Evolutionary conservation across 2,329 filamentous ascomycete genomes (phyloP), one percentile per base, ranked within the genome.

Genomic region (Fusarium sp.): DNA sequence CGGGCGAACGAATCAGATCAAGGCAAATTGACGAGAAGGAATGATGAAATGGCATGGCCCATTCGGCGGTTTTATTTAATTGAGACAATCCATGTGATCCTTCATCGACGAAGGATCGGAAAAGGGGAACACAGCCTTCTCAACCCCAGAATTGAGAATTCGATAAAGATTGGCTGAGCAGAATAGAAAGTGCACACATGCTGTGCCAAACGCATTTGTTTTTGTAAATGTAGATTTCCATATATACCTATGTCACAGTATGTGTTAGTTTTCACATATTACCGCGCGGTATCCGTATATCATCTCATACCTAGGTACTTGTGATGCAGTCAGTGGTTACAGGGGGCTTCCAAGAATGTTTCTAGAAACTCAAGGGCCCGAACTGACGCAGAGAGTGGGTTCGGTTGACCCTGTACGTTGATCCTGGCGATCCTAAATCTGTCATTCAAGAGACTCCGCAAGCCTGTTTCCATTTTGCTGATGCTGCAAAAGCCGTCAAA

Each of bases 21-120:
- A 53, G 28, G 22, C 9, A 35, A 39, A 47, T 35, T 53, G 48
- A 32, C 20, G n/a, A 64, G 55, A 42, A 73, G 65, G 56, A 70
- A 62, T 58, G 58, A n/a, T 55, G 32, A 26, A 54, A 26, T 35
- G 32, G 32, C 15, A 60, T 20, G 42, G 28, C 36, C 57, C 36
- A 51, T 71, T 57, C 32, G 48, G 39, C 41, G 39, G 15, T 63
- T 57, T 58, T 71, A 28, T 50, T 45, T 63, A 74, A 41, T 42
- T 64, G 66, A 73, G 71, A 71, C 66, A 59, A 70, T 71, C 36
- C 58, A 32, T 28, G 54, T 72, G 56, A 63, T 74, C 71, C 55
- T 64, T 62, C 58, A 32, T 44, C 32, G 35, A 47, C 35, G 61
- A 61, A 61, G 67, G 65, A 73, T 66, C 56, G 41, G 35, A 53